Evolutionary conservation across 805 yeast species (phyloP).

Genomic region (Nakazawaea populi): DNA sequence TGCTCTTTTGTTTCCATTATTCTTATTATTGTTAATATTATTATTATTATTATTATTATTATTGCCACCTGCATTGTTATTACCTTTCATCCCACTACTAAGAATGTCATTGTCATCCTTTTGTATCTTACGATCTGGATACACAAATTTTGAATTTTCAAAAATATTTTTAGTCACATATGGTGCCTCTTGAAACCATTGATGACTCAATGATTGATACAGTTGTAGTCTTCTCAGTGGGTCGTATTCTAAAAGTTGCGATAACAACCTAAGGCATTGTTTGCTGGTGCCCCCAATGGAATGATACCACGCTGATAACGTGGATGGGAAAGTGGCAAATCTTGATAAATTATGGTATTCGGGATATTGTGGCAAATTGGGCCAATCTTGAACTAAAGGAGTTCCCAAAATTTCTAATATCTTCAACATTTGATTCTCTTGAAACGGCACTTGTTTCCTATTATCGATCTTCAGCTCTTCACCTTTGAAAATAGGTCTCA

Average conservation of each 20-base stretch:
- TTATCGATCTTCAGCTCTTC: slow-evolving; percentile 96
- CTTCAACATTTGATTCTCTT: slow-evolving; percentile 84
- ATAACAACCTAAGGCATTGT: slow-evolving; percentile 59
- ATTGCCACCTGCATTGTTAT: slow-evolving; percentile 44
- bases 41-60: slow-evolving; percentile 38
- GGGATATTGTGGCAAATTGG: slow-evolving; percentile 72
- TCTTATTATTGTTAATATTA: slow-evolving; percentile 20
- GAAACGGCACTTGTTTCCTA: slow-evolving; percentile 90
- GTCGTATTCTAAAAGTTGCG: slow-evolving; percentile 70
- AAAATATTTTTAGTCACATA: slow-evolving; percentile 72
- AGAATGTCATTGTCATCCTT: slow-evolving; percentile 79
- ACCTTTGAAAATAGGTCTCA: slow-evolving; percentile 93
- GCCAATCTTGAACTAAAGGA: slow-evolving; percentile 78
- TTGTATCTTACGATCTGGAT: slow-evolving; percentile 83
- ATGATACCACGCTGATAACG: slow-evolving; percentile 80
- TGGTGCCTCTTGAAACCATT: slow-evolving; percentile 70
- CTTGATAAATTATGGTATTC: slow-evolving; percentile 65
- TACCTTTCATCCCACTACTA: slow-evolving; percentile 52
- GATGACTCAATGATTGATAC: slow-evolving; percentile 65
- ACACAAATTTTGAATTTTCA: slow-evolving; percentile 63
- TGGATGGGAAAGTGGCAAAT: slow-evolving; percentile 58
- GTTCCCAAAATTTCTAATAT: slow-evolving; percentile 92
- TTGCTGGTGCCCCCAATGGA: slow-evolving; percentile 71
- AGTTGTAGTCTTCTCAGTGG: slow-evolving; percentile 81
- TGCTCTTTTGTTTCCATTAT: slow-evolving; percentile 8